Evolutionary conservation across 2,329 filamentous ascomycete species (phyloP), one percentile per base, ranked within the genome.

Genomic region (Zelopaecilomyces penicillatus): DNA sequence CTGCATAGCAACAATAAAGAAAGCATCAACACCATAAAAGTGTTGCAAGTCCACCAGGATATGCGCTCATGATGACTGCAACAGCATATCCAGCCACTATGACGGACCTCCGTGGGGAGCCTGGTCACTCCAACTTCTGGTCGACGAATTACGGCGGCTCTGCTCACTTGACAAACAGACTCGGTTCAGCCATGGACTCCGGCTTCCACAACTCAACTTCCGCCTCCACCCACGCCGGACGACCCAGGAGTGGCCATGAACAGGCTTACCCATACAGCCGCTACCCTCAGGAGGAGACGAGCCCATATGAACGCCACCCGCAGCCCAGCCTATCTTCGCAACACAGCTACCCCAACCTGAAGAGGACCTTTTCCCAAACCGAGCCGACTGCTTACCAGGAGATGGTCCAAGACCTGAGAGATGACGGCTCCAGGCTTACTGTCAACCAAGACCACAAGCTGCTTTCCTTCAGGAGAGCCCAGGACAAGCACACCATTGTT

Each of bases 361-460:
- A 81, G 65, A 68, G 77, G 47, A 66, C 75, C 28, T 80, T 76
- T 57, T 74, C 75, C 42, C 74, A 78, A 43, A 66, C 71, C 34
- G 74, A 78, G 51, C 68, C 74, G 49, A 67, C 72, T 32, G 68
- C 74, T 4, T 79, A 79, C 62, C 73, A 75, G 52, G 77, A 81
- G 56, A 78, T 80, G 50, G 74, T 78, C 37, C 76, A 79, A 59
- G 76, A 80, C 53, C 65, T 80, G 47, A 69, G 76, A 37, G 76
- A 80, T 43, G 77, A 80, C 46, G 69, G 68, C 49, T 73, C 74
- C 37, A 76, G 78, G 57, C 64, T 78, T 51, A 71, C 71, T 34
- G 73, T 76, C 38, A 77, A 73, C 58, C 75, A 80, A 49, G 76
- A 80, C 61, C 76, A 80, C 60, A 80, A 80, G 59, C 65, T 80